Base-by-base conservation (phyloP, 768 basidiomycete genomes). In the Psilocybe tampanensis region DNA sequence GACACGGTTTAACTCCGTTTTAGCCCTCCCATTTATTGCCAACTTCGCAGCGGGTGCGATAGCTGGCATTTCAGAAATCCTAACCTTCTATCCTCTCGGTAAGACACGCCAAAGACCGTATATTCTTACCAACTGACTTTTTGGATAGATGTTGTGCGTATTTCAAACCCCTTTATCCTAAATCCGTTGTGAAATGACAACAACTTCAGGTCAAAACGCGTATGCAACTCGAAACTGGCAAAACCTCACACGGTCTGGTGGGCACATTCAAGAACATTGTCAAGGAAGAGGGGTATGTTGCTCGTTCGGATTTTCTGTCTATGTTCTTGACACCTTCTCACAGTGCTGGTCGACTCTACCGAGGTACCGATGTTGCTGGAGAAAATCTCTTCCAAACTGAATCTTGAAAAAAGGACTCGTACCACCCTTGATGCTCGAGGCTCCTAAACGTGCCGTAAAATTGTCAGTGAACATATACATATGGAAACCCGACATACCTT, bases 361-460 rank as follows among this genome's bases (percentile, higher is more conserved):
- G 95, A 78, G 97, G 89, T 90, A 66, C 36, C 45, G 47, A n/a
- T 48, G 39, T 54, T 52, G n/a, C 41, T 42, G 9, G 47, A 17
- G 56, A 55, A 29, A 29, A 36, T 39, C 7, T 39, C 4, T 13
- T 8, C 15, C 8, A 47, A 33, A 53, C 53, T 44, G 24, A 15
- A 41, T 3, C 1, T 32, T 42, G 56, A 21, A 34, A 21, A 34
- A 51, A 91, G 89, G 96, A 64, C 86, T 99, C 57, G 88, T 95
- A n/a, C 94, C 97, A 9, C 97, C 97, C 17, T 74, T 99, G 9
- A 83, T 98, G 66, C 77, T 99, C 44, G 97, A 99, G 74, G 97
- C 97, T 15, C 97, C 97, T 1, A 99, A 99, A 77, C 88, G 97
- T 74, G 97, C 97, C 15, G 92, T 95, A 47, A 99, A 98, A 82